Percentiles rank a stretch among this genome's conserved stretches.
Conservation (phyloP, 164 flowering plant species). For the Litsea cubeba region DNA sequence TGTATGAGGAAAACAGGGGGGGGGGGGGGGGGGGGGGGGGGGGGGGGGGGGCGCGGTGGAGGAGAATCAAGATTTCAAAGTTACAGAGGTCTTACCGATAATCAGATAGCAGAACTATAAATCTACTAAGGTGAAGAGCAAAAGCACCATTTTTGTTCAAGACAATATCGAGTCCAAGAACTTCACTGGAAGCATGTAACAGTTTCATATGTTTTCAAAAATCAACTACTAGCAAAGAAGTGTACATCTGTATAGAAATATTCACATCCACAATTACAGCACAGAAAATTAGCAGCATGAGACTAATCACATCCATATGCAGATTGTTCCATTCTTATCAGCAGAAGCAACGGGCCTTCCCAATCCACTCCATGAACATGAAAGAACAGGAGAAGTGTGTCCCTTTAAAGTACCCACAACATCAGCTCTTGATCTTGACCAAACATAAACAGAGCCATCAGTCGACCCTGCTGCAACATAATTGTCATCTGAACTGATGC, state of each 20-base stretch:
- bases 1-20: no score
- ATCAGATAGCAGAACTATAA: not conserved
- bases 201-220: not conserved
- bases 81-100: not conserved
- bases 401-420: conserved; percentile 69
- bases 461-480: conserved; percentile 85
- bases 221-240: not conserved
- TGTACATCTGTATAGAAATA: not conserved
- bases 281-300: not conserved
- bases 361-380: conserved; percentile 87
- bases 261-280: not conserved
- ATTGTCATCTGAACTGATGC: conserved; percentile 84
- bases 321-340: conserved; percentile 71
- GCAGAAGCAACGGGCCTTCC: conserved; percentile 89
- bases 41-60: not conserved
- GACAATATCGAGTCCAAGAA: not conserved
- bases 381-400: conserved; percentile 63
- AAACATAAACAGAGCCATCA: conserved; percentile 75
- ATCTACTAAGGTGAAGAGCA: not conserved
- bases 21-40: not conserved
- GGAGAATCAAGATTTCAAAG: not conserved
- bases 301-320: conserved; percentile 41
- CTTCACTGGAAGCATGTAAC: not conserved
- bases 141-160: not conserved
- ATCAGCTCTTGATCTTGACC: conserved; percentile 69